These are phyloP conservation scores for Metroxylon sagu DNA, from an alignment of 176 grass and related monocot species.

Conservation along the genomic window DNA sequence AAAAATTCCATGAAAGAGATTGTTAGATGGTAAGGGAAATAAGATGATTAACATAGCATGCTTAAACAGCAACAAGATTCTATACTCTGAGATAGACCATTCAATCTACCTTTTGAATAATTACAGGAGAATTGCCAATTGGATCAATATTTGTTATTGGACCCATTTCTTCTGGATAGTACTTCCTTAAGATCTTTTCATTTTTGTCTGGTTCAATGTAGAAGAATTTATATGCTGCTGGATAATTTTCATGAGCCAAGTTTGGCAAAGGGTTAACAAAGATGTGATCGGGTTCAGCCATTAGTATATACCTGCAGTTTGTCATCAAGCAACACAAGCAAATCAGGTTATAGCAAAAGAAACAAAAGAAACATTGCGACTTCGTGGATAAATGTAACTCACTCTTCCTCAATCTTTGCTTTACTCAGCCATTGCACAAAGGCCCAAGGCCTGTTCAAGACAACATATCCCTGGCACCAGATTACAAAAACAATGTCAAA, in stretches of 20 bases:
- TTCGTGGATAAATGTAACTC: slow-evolving; percentile 21
- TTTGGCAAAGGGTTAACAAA: slow-evolving; percentile 96
- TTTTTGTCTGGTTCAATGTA: slow-evolving; percentile 87
- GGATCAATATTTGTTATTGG: slow-evolving; percentile 81
- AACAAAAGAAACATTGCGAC: neutral
- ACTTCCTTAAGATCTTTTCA: slow-evolving; percentile 86
- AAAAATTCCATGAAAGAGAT: neutral
- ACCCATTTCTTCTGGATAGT: slow-evolving; percentile 79
- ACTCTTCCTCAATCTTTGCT: slow-evolving; percentile 73
- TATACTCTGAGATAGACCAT: too few relatives aligned
- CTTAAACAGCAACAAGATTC: too few relatives aligned
- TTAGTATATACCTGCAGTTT: slow-evolving; percentile 82
- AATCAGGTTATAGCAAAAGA: neutral
- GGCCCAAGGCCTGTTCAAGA: slow-evolving; percentile 96
- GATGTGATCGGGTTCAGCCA: slow-evolving; percentile 97
- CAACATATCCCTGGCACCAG: slow-evolving; percentile 71
- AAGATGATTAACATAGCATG: too few relatives aligned
- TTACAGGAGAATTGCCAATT: slow-evolving; percentile 94
- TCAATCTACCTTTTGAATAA: slow-evolving; percentile 79
- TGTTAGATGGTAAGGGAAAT: neutral
- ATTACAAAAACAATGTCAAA: slow-evolving; percentile 13
- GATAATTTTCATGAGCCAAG: slow-evolving; percentile 56
- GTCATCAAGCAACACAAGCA: slow-evolving; percentile 11
- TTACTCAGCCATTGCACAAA: slow-evolving; percentile 93
- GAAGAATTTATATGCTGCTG: slow-evolving; percentile 80